phyloP scores from a whole-genome alignment of 768 basidiomycete genomes.

The Mycena rosella region DNA sequence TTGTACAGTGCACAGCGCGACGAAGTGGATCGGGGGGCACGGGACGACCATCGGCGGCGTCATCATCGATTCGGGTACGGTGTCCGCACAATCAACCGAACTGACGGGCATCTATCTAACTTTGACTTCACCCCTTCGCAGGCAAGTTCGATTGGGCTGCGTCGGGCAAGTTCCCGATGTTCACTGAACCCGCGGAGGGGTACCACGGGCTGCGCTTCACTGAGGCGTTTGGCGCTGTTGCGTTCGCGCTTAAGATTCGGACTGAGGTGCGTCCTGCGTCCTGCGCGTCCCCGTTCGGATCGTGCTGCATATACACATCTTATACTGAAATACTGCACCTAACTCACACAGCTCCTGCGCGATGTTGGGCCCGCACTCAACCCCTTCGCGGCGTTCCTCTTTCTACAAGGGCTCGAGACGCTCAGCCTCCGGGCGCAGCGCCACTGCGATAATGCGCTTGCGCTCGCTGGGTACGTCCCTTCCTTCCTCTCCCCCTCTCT shows the following conservation, averaged over 20 bases:
- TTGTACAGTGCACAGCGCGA: constrained; percentile 74
- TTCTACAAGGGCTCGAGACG: constrained; percentile 86
- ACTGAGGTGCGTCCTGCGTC: constrained; percentile 57
- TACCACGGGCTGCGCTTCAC: constrained; percentile 80
- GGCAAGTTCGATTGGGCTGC: constrained; percentile 78
- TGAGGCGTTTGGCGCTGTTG: constrained; percentile 73
- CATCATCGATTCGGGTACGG: constrained; percentile 53
- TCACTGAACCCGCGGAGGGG: constrained; percentile 81
- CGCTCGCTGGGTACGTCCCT: constrained; percentile 69
- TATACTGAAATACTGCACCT: no score
- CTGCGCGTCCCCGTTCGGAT: no score
- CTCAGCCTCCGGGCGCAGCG: constrained; percentile 78
- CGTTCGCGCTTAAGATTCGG: constrained; percentile 78
- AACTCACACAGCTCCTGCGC: constrained; percentile 60
- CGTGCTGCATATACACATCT: no score
- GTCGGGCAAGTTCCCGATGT: constrained; percentile 78
- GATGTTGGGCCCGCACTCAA: constrained; percentile 76
- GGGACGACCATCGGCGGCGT: constrained; percentile 86
- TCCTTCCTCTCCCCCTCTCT: not conserved
- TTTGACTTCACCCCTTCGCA: not conserved
- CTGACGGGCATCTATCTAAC: not conserved
- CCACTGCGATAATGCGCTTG: constrained; percentile 78
- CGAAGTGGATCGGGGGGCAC: constrained; percentile 89
- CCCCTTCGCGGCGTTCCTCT: constrained; percentile 80
- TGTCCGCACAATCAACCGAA: no score